Conservation (phyloP, 352 stramenopile species). For the Blastocystis sp. region DNA sequence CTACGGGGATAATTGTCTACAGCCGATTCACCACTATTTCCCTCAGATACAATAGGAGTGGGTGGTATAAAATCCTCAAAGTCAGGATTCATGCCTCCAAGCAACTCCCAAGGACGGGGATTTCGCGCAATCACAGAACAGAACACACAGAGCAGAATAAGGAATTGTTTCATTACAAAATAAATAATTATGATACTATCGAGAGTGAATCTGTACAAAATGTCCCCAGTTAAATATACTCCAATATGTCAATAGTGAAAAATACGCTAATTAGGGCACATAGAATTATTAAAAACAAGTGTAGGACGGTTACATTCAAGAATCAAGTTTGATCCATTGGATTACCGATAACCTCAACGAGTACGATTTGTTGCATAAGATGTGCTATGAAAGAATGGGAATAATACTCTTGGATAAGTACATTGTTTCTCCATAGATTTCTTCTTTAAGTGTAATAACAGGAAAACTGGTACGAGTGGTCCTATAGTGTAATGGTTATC, state of each 20-base stretch:
- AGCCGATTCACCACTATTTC: neutral
- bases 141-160: no score
- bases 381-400: no score
- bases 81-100: conserved; percentile 27
- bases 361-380: no score
- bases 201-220: no score
- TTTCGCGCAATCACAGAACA: neutral
- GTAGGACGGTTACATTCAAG: no score
- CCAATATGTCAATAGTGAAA: neutral
- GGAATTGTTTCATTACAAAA: no score
- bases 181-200: no score
- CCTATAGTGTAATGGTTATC: conserved; percentile 48
- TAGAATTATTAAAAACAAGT: neutral
- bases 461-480: neutral
- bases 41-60: neutral
- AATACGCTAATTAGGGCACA: neutral
- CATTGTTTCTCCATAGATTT: no score
- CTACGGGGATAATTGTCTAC: conserved; percentile 48
- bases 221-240: neutral
- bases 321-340: no score
- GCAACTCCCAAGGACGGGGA: neutral
- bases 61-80: neutral
- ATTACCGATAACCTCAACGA: no score
- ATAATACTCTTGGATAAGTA: no score
- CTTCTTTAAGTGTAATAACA: neutral